Evolutionary conservation across 2,329 filamentous ascomycete species (phyloP).

Genomic region (Tolypocladium nubicola): DNA sequence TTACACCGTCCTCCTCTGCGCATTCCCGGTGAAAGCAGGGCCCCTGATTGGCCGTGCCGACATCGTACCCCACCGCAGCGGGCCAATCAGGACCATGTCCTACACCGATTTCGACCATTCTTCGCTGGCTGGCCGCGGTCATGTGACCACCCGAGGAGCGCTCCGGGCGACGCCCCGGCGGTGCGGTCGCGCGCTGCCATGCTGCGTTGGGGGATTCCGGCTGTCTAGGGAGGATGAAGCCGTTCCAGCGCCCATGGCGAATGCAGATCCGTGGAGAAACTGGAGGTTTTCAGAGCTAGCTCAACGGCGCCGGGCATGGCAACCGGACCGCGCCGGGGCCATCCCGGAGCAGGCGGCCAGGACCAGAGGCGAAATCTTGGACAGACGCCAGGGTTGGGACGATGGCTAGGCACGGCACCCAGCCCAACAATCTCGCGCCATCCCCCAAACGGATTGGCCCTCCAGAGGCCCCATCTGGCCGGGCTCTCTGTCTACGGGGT

Average conservation of each 20-base stretch:
- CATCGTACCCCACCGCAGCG: slow-evolving; percentile 7
- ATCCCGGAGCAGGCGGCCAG: not conserved
- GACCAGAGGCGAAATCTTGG: not conserved
- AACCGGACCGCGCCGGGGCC: not conserved
- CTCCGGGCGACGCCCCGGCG: not conserved
- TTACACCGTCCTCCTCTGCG: slow-evolving; percentile 25
- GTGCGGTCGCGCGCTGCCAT: not conserved
- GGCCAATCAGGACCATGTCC: slow-evolving; percentile 19
- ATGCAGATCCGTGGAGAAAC: not conserved
- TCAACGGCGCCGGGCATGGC: not conserved
- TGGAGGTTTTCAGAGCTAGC: not conserved
- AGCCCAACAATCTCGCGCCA: not conserved
- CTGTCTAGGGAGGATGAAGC: not conserved
- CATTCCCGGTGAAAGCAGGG: slow-evolving; percentile 19
- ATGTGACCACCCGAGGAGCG: slow-evolving; percentile 9
- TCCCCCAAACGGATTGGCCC: not conserved
- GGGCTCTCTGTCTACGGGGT: not conserved
- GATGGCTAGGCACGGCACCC: not conserved
- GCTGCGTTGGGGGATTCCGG: not conserved
- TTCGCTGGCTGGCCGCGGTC: slow-evolving; percentile 6
- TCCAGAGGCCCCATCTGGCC: not conserved
- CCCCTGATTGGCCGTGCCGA: slow-evolving; percentile 16
- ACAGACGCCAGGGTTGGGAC: not conserved
- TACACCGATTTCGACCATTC: slow-evolving; percentile 18
- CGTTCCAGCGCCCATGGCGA: not conserved